Conservation (phyloP, 1,284 basidiomycete species). For the Paramarasmius palmivorus region DNA sequence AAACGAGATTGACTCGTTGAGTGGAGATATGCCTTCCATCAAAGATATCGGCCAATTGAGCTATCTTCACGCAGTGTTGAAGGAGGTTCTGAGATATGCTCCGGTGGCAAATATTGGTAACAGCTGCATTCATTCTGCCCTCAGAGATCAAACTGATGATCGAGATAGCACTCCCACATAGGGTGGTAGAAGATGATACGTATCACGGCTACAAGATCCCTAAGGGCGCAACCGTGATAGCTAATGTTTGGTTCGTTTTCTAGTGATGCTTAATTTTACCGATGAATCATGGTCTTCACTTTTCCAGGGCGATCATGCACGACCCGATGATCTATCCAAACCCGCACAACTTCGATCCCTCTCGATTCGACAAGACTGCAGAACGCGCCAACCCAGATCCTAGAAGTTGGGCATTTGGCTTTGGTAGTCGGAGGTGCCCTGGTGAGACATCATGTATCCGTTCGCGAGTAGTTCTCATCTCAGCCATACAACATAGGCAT, state of each 20-base stretch:
- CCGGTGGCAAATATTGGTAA: slow-evolving; percentile 48
- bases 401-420: slow-evolving; percentile 39
- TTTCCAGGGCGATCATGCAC: slow-evolving; percentile 45
- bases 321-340: slow-evolving; percentile 40
- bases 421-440: slow-evolving; percentile 42
- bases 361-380: slow-evolving; percentile 32
- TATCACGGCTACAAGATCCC: slow-evolving; percentile 45
- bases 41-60: slow-evolving; percentile 38
- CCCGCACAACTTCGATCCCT: slow-evolving; percentile 44
- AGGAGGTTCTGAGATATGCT: slow-evolving; percentile 53
- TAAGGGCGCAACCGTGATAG: slow-evolving; percentile 40
- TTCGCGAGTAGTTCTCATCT: not conserved
- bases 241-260: slow-evolving; percentile 42
- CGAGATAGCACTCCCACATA: slow-evolving; percentile 42
- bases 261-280: not conserved
- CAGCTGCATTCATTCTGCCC: slow-evolving; percentile 14
- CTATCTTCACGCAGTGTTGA: slow-evolving; percentile 50
- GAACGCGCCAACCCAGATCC: slow-evolving; percentile 31
- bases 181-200: slow-evolving; percentile 39
- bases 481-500: slow-evolving; percentile 27
- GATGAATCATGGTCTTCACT: not conserved
- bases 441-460: slow-evolving; percentile 25
- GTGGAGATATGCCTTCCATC: slow-evolving; percentile 40
- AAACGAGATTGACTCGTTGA: slow-evolving; percentile 42
- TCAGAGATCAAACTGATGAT: not conserved